phyloP scores from a whole-genome alignment of 768 basidiomycete genomes.

The Psilocybe cubensis region DNA sequence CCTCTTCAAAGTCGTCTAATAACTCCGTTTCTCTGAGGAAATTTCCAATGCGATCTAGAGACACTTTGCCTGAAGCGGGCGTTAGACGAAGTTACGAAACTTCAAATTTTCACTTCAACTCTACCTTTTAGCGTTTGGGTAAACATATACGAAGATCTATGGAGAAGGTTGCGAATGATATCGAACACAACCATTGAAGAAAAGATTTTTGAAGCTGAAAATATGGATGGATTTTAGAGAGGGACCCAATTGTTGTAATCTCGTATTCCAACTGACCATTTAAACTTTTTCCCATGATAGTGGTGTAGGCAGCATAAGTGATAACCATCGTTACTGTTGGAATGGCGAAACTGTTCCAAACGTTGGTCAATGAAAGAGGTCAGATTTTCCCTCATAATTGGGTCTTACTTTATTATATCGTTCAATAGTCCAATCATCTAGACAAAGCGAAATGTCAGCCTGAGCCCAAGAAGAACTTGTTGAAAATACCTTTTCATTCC shows the following conservation, averaged over 20 bases:
- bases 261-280: constrained; percentile 19
- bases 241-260: too few species aligned
- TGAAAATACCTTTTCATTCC: constrained; percentile 32
- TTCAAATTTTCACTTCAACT: not conserved
- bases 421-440: not conserved
- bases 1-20: constrained; percentile 36
- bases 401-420: not conserved
- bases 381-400: not conserved
- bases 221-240: too few species aligned
- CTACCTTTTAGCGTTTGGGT: constrained; percentile 17
- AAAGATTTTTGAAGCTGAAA: constrained; percentile 48
- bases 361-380: not conserved
- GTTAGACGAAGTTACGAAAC: not conserved
- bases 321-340: constrained; percentile 70
- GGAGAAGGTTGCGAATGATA: constrained; percentile 55
- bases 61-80: constrained; percentile 53
- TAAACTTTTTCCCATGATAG: constrained; percentile 29
- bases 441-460: not conserved
- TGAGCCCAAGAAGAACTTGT: not conserved
- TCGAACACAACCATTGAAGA: constrained; percentile 46
- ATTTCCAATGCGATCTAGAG: constrained; percentile 55
- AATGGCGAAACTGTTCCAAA: constrained; percentile 49
- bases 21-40: constrained; percentile 52
- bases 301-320: constrained; percentile 61
- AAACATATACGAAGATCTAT: constrained; percentile 33